Evolutionary conservation across 306 rosid species (phyloP), one percentile per base, ranked within the genome.

Genomic region (Quercus agrifolia): DNA sequence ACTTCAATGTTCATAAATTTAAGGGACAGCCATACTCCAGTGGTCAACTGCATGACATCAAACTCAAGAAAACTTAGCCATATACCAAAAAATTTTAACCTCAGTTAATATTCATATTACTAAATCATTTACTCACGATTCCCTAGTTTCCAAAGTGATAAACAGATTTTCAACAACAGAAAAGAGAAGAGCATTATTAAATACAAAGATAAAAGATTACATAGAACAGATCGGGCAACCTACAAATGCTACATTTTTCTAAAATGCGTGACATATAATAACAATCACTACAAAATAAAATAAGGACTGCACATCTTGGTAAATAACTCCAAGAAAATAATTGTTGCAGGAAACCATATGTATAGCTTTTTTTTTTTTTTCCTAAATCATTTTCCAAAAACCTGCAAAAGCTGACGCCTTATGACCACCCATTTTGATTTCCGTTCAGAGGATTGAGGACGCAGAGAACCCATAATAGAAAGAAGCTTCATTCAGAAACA

Each of bases 391-490:
- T 77, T 71, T 71, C 62, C 87, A 83, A 83, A 23, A 77, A 88
- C 99, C 97, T 94, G 99, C 84, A 92, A 88, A 82, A 94, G 94
- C 77, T 94, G 99, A 63, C 97, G 90, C 83, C 99, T 90, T 84
- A 91, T 91, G 66, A 94, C 97, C 28, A 58, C 93, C 99, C 97
- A 94, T 82, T 86, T 91, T 79, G 91, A 87, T 88, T 94, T 94
- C 82, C 95, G 89, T 81, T 87, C 90, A 61, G 97, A 76, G 73
- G 97, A 92, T 82, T 91, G 97, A 77, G 99, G 99, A 70, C 97
- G 97, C 86, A 94, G 87, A 59, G 95, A 94, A 82, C 91, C 91
- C 99, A 92, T 88, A 92, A 94, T 83, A 33, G 93, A 90, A 80
- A 92, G 99, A 78, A 94, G 93, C 99, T 94, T 81, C 85, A 80